A percentile compares a stretch with the other conserved stretches of the same genome.
These are phyloP conservation scores for Aschersonia sp. DNA, from an alignment of 2,329 filamentous ascomycete genomes.

Conservation along the genomic window DNA sequence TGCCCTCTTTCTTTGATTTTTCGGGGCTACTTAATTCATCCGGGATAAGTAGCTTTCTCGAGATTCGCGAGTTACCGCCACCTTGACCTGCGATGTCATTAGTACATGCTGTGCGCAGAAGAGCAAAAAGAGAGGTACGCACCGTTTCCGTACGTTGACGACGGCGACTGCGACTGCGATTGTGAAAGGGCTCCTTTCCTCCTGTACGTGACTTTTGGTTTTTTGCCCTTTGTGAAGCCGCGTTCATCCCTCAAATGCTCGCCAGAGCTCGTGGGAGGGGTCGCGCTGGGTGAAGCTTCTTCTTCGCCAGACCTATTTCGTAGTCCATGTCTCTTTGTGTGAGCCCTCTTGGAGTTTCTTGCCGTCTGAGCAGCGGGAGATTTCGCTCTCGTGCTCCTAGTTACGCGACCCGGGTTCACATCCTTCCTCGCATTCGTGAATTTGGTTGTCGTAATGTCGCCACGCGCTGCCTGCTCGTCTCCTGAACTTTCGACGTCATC, in stretches of 20 bases:
- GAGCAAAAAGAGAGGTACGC: no score
- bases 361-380: neutral
- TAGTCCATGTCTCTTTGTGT: constrained; percentile 4
- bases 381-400: no score
- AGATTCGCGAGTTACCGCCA: neutral
- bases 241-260: constrained; percentile 10
- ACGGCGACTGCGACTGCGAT: neutral
- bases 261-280: constrained; percentile 6
- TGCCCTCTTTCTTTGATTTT: neutral
- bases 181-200: constrained; percentile 10
- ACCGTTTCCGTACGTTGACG: neutral
- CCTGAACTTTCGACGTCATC: neutral
- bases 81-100: no score
- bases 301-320: neutral
- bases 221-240: constrained; percentile 10
- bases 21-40: constrained; percentile 1
- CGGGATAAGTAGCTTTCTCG: constrained; percentile 1
- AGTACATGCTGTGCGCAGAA: no score
- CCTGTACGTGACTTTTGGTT: constrained; percentile 12
- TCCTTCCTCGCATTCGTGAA: neutral
- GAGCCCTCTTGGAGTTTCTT: neutral
- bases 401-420: neutral
- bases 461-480: neutral
- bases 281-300: neutral
- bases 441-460: neutral